These are phyloP conservation scores for Solanum arcanum DNA, from an alignment of 257 asterid species.

Conservation along the genomic window DNA sequence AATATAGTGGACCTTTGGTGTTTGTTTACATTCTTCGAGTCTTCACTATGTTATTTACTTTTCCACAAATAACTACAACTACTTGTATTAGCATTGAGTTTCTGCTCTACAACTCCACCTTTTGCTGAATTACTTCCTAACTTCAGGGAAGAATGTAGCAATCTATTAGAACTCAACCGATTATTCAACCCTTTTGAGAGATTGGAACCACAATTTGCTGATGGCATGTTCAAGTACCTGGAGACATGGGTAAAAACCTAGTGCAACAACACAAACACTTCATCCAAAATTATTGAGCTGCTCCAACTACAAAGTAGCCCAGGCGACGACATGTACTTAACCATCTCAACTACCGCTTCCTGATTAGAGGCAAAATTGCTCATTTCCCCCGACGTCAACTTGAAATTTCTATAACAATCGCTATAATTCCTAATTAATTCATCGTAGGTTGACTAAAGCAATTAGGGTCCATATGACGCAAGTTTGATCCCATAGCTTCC, in stretches of 20 bases:
- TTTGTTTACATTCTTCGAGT: slow-evolving; percentile 16
- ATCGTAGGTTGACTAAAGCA: not conserved
- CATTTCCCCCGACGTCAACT: slow-evolving; percentile 35
- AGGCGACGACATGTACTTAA: not conserved
- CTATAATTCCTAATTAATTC: not conserved
- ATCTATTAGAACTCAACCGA: slow-evolving; percentile 20
- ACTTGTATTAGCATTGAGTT: slow-evolving; percentile 13
- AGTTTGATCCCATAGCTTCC: slow-evolving; percentile 5
- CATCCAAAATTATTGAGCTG: slow-evolving; percentile 32
- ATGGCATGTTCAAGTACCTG: slow-evolving; percentile 40
- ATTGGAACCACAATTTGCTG: slow-evolving; percentile 28
- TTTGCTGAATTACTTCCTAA: slow-evolving; percentile 19
- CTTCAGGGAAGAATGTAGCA: slow-evolving; percentile 28
- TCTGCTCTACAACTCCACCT: slow-evolving; percentile 37
- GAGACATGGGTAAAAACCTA: slow-evolving; percentile 31
- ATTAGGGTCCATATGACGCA: not conserved
- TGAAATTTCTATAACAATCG: slow-evolving; percentile 18
- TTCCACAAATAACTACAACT: slow-evolving; percentile 20
- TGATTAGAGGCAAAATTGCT: slow-evolving; percentile 21
- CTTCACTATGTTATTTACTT: slow-evolving; percentile 38
- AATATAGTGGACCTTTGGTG: slow-evolving; percentile 21
- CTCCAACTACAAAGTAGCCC: slow-evolving; percentile 26
- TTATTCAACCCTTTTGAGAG: not conserved
- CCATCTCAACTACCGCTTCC: not conserved
- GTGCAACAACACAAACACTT: slow-evolving; percentile 25